Percentiles rank a stretch among this genome's conserved stretches.
These are phyloP conservation scores for Lichtheimia ramosa DNA, from an alignment of 371 early-diverging fungal species.

Conservation along the genomic window DNA sequence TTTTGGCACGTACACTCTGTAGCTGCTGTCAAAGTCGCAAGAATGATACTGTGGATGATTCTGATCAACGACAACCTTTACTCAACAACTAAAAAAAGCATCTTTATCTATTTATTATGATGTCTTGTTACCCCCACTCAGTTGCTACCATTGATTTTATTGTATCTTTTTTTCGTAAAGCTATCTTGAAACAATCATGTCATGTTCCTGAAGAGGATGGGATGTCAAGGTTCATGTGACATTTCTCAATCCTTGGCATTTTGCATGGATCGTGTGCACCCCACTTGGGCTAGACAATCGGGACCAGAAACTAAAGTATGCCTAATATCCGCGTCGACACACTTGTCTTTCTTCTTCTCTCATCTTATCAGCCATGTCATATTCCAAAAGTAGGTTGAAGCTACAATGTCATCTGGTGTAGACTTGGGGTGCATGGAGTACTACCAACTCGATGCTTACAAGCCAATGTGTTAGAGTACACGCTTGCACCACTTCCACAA, in stretches of 20 bases:
- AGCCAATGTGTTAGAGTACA: constrained; percentile 44
- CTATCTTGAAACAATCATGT: no score
- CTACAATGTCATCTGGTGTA: background rate
- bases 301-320: no score
- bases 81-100: constrained; percentile 5
- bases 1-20: background rate
- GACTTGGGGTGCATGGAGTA: background rate
- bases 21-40: background rate
- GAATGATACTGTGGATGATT: background rate
- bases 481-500: constrained; percentile 77
- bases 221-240: no score
- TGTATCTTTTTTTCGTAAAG: no score
- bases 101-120: no score
- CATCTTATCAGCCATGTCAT: background rate
- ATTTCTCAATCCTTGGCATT: no score
- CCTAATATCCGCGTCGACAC: no score
- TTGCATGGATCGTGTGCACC: no score
- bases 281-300: no score
- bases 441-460: background rate
- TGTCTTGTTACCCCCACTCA: no score
- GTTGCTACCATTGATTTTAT: no score
- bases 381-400: background rate
- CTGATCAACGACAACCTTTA: constrained; percentile 8
- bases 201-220: no score
- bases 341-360: background rate